Evolutionary conservation across 108 stramenopile species (phyloP), one percentile per base, ranked within the genome.

Genomic region (Cyclotella choctawhatcheeana): DNA sequence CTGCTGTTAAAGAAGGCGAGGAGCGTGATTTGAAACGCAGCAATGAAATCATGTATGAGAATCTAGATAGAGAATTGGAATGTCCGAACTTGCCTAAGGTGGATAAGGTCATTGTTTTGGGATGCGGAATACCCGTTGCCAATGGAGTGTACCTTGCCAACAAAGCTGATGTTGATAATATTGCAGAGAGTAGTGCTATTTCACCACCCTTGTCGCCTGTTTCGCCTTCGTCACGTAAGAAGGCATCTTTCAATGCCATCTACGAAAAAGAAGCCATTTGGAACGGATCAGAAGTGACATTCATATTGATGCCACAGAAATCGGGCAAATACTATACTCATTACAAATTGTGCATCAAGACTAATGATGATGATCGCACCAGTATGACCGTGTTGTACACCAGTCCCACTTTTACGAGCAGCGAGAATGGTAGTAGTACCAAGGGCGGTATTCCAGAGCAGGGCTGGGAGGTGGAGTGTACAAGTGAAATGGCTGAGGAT

Each of bases 231-330:
- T n/a, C n/a, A n/a, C n/a, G n/a, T n/a, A 47, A n/a, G 53, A 22
- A 13, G 24, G 25, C 22, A 3, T 21, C 32, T 20, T 21, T 60
- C 58, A 59, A 50, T 52, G 31, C 30, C 8, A 54, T 51, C 21
- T 76, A 76, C 58, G 75, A 76, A 44, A 68, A 69, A 64, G 67
- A 76, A 34, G 75, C 75, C 17, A 32, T 76, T 31, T 76, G 75
- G 75, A 69, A 69, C 32, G 32, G 55, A 29, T 16, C 51, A 44
- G 50, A 44, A 30, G 75, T 76, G 3, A 56, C 67, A 8, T 76
- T 76, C 45, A 37, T 76, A 13, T 50, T 76, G 1, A 62, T 53
- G 8, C 67, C 75, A 7, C 32, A 43, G 25, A 63, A 58, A 0
- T 32, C 67, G 2, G 75, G 75, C 2, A 64, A 76, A 33, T 76